Conservation (phyloP, 75 land plant species). For the Pseudotsuga menziesii region DNA sequence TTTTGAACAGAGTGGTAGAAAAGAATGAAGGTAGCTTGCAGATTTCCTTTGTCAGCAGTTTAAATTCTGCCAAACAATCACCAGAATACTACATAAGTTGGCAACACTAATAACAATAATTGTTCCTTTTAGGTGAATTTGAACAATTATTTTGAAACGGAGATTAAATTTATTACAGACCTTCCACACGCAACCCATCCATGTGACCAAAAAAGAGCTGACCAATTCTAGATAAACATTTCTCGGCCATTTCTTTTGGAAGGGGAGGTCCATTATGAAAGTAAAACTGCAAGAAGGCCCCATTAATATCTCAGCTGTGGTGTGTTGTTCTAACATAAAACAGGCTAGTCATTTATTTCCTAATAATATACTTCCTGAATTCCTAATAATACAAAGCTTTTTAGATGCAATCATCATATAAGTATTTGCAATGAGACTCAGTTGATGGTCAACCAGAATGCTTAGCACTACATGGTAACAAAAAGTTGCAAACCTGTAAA, state of each 20-base stretch:
- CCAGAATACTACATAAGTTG: neutral
- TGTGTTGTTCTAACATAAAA: neutral
- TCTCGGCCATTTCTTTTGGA: constrained; percentile 68
- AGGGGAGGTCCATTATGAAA: constrained; percentile 89
- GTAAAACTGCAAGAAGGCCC: constrained; percentile 66
- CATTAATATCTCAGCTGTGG: neutral
- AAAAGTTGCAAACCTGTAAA: neutral
- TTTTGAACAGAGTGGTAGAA: constrained; percentile 73
- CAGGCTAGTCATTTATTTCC: neutral
- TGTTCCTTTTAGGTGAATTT: neutral
- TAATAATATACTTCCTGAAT: neutral
- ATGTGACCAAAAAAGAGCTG: constrained; percentile 63
- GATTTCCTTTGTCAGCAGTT: constrained; percentile 65
- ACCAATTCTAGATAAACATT: constrained; percentile 56
- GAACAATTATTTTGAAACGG: neutral
- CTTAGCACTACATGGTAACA: neutral
- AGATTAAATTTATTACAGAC: constrained; percentile 19
- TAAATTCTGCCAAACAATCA: constrained; percentile 54
- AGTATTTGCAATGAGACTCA: neutral
- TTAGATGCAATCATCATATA: neutral
- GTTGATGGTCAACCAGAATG: neutral
- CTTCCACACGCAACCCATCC: constrained; percentile 72
- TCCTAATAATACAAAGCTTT: neutral
- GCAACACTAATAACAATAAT: neutral
- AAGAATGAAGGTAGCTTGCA: constrained; percentile 97